Evolutionary conservation across 768 basidiomycete species (phyloP), one percentile per base, ranked within the genome.

Genomic region (Steccherinum ochraceum): DNA sequence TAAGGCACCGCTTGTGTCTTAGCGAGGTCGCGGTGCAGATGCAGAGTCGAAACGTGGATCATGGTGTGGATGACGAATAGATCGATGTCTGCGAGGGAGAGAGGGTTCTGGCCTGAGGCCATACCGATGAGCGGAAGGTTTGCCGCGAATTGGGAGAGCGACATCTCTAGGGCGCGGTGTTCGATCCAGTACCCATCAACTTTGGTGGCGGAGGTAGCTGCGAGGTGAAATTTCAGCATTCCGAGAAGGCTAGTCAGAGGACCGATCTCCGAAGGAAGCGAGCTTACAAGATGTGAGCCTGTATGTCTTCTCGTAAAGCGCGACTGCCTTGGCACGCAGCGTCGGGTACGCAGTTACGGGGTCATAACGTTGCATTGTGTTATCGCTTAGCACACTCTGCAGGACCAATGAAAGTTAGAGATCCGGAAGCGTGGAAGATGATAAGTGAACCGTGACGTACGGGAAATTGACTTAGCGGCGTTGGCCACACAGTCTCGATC

Each of bases 401-500:
- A 50, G 35, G 35, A 2, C 18, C 49, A 4, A 40, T 13, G 16
- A n/a, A 12, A 19, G 19, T n/a, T 30, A 27, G 27, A 2, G 16
- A 43, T 10, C 41, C 10, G 21, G 5, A 7, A 19, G 41, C 7
- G 11, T 43, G 21, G 10, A 19, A 43, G 11, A 18, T 10, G 19
- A 43, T 43, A n/a, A 18, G 41, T 11, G n/a, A 39, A 39, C 35
- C 41, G 27, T 19, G 20, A 56, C 65, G 41, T 47, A 68, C 67
- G 52, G 60, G 61, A 35, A 66, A 56, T 45, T 65, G 57, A 30
- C 61, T 54, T 49, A 67, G 58, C 10, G 58, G 50, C 13, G 57
- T 64, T 16, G 78, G 77, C 72, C 79, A 78, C 4, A 77, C 74
- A 2, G 82, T 83, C 52, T 72, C 74, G 48, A 83, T 76, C 35